Conservation (phyloP, 202 grass and related monocot genomes). For the Tripidium arundinaceum region DNA sequence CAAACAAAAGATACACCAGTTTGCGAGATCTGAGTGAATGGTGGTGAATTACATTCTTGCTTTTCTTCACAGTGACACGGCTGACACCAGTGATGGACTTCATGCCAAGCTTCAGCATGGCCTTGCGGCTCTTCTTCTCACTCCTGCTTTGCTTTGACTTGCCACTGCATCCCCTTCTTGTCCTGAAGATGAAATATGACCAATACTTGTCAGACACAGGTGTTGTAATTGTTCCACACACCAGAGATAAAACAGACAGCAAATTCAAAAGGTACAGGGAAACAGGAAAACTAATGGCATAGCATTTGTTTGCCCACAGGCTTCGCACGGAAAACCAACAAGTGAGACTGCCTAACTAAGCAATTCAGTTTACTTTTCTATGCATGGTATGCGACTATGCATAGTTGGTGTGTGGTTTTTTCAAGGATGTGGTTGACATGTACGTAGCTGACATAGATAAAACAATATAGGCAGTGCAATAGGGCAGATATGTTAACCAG, state of each 20-base stretch:
- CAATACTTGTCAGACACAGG: background rate
- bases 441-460: background rate
- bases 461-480: background rate
- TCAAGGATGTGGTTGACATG: background rate
- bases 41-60: slow-evolving; percentile 52
- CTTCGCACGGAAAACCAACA: background rate
- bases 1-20: background rate
- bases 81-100: slow-evolving; percentile 53
- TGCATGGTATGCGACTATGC: background rate
- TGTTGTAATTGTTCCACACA: background rate
- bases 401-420: background rate
- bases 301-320: background rate
- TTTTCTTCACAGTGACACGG: slow-evolving; percentile 60
- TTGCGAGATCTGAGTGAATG: background rate
- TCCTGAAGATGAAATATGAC: background rate
- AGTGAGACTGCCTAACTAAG: background rate
- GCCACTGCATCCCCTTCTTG: slow-evolving; percentile 39
- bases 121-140: slow-evolving; percentile 65
- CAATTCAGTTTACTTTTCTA: background rate
- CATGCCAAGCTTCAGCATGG: slow-evolving; percentile 68
- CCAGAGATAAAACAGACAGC: background rate
- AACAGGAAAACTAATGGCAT: background rate
- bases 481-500: background rate
- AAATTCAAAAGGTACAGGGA: background rate
- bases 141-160: slow-evolving; percentile 56